phyloP scores from a whole-genome alignment of 2,329 filamentous ascomycete genomes.

The Nothophaeocryptopus gaeumannii region DNA sequence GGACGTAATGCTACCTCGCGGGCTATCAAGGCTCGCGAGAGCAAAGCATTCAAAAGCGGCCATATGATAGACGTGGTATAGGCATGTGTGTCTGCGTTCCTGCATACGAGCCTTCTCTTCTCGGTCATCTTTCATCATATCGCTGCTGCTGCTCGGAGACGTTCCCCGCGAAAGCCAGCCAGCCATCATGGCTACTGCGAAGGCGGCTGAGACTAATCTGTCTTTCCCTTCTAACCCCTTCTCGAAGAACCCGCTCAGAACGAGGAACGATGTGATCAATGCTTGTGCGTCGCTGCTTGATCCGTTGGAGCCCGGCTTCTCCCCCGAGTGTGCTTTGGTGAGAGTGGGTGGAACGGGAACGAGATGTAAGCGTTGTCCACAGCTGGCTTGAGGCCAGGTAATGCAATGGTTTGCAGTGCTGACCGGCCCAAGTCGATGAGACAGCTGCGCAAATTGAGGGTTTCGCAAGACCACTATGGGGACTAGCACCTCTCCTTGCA shows the following conservation, averaged over 20 bases:
- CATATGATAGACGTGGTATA: too few species aligned
- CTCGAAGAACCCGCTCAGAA: slow-evolving; percentile 42
- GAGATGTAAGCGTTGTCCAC: slow-evolving; percentile 45
- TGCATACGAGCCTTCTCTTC: too few species aligned
- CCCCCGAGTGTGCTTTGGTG: slow-evolving; percentile 62
- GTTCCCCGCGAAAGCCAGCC: too few species aligned
- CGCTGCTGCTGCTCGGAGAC: too few species aligned
- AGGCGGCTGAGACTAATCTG: slow-evolving; percentile 40
- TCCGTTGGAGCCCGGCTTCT: slow-evolving; percentile 70
- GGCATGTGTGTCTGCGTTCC: too few species aligned
- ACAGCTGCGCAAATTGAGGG: slow-evolving; percentile 75
- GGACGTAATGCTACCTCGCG: too few species aligned
- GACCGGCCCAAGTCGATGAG: slow-evolving; percentile 56
- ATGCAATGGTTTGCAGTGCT: too few species aligned
- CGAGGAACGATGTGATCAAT: slow-evolving; percentile 42
- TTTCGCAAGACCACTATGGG: slow-evolving; percentile 73
- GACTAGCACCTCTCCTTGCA: slow-evolving; percentile 66
- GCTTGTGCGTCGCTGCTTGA: slow-evolving; percentile 58
- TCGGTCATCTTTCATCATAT: background rate
- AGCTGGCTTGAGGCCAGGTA: too few species aligned
- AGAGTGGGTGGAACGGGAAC: slow-evolving; percentile 70
- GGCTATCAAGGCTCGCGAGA: background rate
- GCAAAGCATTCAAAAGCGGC: background rate
- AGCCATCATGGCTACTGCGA: slow-evolving; percentile 12
- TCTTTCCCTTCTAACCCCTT: slow-evolving; percentile 43